Evolutionary conservation across 2,329 filamentous ascomycete genomes (phyloP).

Genomic region (Epichloe amarillans): DNA sequence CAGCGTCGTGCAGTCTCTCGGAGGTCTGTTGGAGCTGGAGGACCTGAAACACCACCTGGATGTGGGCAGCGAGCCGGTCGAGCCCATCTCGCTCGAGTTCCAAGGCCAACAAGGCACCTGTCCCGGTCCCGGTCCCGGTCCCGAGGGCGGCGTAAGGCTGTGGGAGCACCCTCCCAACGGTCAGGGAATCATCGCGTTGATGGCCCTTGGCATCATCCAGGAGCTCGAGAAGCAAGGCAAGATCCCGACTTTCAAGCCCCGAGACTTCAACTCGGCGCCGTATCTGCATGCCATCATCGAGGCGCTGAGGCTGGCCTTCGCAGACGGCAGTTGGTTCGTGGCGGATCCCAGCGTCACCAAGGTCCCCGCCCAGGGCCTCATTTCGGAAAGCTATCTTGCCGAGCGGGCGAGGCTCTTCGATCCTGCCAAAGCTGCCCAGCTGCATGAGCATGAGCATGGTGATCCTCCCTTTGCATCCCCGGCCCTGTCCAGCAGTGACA

Average conservation of each 20-base stretch:
- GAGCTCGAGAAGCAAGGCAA: conserved; percentile 64
- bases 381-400: conserved; percentile 62
- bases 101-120: conserved; percentile 48
- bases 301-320: conserved; percentile 75
- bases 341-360: conserved; percentile 61
- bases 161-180: conserved; percentile 98
- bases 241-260: conserved; percentile 55
- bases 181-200: conserved; percentile 87
- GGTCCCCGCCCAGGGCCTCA: conserved; percentile 57
- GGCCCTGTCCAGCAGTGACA: conserved; percentile 76
- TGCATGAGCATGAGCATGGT: conserved; percentile 52
- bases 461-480: conserved; percentile 42
- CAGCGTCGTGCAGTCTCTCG: conserved; percentile 60
- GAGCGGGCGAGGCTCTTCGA: conserved; percentile 49
- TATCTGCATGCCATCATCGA: conserved; percentile 85
- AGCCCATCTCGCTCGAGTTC: conserved; percentile 74
- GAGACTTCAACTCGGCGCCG: conserved; percentile 68
- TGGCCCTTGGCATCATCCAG: conserved; percentile 85
- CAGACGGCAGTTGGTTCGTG: conserved; percentile 82
- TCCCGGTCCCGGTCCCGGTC: background rate
- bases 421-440: conserved; percentile 42
- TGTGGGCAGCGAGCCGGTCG: conserved; percentile 59
- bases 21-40: conserved; percentile 64
- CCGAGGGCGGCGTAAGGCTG: conserved; percentile 52
- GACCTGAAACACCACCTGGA: conserved; percentile 67